Percentiles rank a stretch among this genome's conserved stretches.
Conservation (phyloP, 1,284 basidiomycete genomes). For the Pseudozyma sp. region DNA sequence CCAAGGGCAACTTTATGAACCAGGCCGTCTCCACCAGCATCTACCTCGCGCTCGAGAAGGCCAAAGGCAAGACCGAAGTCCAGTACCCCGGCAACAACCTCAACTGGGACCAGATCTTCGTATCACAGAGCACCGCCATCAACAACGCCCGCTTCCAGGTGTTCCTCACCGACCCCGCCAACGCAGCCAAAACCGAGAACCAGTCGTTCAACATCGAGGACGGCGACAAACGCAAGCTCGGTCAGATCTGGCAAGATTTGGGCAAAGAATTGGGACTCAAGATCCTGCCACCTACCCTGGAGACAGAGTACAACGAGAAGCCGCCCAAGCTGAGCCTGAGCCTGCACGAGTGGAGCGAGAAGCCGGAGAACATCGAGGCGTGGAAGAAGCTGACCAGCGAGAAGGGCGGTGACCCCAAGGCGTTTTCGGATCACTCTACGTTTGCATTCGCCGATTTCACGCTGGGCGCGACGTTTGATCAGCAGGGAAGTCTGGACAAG, state of each 20-base stretch:
- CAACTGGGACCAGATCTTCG: slow-evolving; percentile 46
- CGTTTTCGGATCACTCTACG: slow-evolving; percentile 38
- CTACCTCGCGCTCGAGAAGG: slow-evolving; percentile 43
- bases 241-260: slow-evolving; percentile 45
- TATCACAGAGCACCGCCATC: slow-evolving; percentile 41
- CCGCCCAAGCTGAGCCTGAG: slow-evolving; percentile 40
- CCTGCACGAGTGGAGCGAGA: slow-evolving; percentile 41
- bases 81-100: slow-evolving; percentile 45
- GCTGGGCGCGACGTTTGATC: slow-evolving; percentile 44
- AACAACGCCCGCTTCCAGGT: slow-evolving; percentile 51
- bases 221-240: slow-evolving; percentile 33
- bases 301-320: slow-evolving; percentile 32
- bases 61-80: slow-evolving; percentile 38
- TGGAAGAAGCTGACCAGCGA: slow-evolving; percentile 43
- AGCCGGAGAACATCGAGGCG: slow-evolving; percentile 29
- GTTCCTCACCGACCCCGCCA: slow-evolving; percentile 36
- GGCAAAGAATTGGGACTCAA: slow-evolving; percentile 33
- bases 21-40: slow-evolving; percentile 43
- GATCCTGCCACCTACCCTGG: slow-evolving; percentile 28
- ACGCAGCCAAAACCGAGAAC: slow-evolving; percentile 38
- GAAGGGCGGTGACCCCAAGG: slow-evolving; percentile 33
- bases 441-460: slow-evolving; percentile 48
- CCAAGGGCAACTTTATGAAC: slow-evolving; percentile 52
- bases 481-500: slow-evolving; percentile 43
- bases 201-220: slow-evolving; percentile 53